Percentiles rank a stretch among this genome's conserved stretches.
Conservation (phyloP, 2,329 filamentous ascomycete genomes). For the Sordariomycetes sp. region DNA sequence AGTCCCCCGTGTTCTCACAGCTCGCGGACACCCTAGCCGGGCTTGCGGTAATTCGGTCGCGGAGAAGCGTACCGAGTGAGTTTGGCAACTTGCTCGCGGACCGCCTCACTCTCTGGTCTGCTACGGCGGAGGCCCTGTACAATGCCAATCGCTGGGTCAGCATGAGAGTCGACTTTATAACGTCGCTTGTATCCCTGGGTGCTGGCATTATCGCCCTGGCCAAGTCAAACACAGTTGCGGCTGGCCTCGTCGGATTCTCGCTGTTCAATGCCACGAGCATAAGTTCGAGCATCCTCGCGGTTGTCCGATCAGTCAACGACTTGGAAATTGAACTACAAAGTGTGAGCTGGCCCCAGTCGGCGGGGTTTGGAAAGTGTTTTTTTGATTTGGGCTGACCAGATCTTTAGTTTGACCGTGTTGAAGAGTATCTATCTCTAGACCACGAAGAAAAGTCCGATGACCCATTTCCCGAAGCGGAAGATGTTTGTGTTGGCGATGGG, state of each 20-base stretch:
- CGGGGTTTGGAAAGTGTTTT: conserved; percentile 5
- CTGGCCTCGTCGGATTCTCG: conserved; percentile 34
- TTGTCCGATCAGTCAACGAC: conserved; percentile 30
- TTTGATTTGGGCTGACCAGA: background rate
- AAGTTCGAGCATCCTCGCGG: conserved; percentile 25
- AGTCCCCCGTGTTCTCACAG: conserved; percentile 32
- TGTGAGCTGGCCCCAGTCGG: conserved; percentile 12
- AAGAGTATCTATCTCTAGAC: conserved; percentile 20
- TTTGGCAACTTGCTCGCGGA: conserved; percentile 26
- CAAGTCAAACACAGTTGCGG: conserved; percentile 21
- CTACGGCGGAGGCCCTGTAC: conserved; percentile 24
- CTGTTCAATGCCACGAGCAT: conserved; percentile 29
- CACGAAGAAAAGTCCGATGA: conserved; percentile 19
- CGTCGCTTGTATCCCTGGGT: conserved; percentile 25
- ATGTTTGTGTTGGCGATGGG: conserved; percentile 10
- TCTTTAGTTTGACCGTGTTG: conserved; percentile 19
- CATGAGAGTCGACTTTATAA: conserved; percentile 28
- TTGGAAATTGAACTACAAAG: conserved; percentile 34
- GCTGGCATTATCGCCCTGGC: conserved; percentile 27
- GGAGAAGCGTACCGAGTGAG: conserved; percentile 23
- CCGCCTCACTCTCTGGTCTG: conserved; percentile 21
- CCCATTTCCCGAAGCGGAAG: conserved; percentile 12
- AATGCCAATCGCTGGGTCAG: conserved; percentile 35
- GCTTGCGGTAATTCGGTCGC: conserved; percentile 27
- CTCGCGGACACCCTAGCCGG: conserved; percentile 28